Conservation (phyloP, 2,329 filamentous ascomycete species). For the Xylaria sp. region DNA sequence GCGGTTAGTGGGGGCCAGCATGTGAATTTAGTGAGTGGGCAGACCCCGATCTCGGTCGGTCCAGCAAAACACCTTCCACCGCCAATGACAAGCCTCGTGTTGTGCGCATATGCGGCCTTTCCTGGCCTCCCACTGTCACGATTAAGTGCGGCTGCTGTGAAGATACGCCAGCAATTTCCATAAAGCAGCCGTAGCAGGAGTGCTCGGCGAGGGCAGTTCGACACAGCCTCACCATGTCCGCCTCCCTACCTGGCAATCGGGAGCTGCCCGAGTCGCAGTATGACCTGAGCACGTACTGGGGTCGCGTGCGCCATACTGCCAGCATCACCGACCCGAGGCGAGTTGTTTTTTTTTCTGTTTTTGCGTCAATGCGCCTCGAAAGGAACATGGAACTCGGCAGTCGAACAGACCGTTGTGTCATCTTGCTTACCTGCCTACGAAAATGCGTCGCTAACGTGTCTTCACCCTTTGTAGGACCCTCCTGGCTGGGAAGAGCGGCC, state of each 20-base stretch:
- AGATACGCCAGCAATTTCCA: background rate
- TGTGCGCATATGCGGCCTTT: background rate
- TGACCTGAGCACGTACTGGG: slow-evolving; percentile 94
- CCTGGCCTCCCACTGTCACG: background rate
- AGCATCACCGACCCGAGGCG: slow-evolving; percentile 96
- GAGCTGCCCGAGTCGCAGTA: slow-evolving; percentile 92
- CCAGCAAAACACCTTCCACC: slow-evolving; percentile 8
- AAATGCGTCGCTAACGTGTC: slow-evolving; percentile 33
- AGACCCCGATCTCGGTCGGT: slow-evolving; percentile 28
- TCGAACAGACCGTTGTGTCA: too few relatives aligned
- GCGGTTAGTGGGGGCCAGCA: slow-evolving; percentile 11
- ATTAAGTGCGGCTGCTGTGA: slow-evolving; percentile 11
- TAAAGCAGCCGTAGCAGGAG: slow-evolving; percentile 11
- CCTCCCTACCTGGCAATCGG: slow-evolving; percentile 73
- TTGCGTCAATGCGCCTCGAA: background rate
- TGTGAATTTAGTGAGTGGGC: background rate
- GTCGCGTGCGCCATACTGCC: slow-evolving; percentile 87
- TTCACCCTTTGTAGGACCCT: slow-evolving; percentile 73
- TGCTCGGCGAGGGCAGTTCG: slow-evolving; percentile 32
- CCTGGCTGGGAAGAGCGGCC: slow-evolving; percentile 78
- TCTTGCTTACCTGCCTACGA: background rate
- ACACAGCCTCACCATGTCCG: slow-evolving; percentile 62
- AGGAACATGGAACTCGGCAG: too few relatives aligned
- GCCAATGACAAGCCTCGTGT: slow-evolving; percentile 18
- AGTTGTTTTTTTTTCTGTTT: slow-evolving; percentile 53